Conservation (phyloP, 2,329 filamentous ascomycete genomes). For the Pezicula neosporulosa region DNA sequence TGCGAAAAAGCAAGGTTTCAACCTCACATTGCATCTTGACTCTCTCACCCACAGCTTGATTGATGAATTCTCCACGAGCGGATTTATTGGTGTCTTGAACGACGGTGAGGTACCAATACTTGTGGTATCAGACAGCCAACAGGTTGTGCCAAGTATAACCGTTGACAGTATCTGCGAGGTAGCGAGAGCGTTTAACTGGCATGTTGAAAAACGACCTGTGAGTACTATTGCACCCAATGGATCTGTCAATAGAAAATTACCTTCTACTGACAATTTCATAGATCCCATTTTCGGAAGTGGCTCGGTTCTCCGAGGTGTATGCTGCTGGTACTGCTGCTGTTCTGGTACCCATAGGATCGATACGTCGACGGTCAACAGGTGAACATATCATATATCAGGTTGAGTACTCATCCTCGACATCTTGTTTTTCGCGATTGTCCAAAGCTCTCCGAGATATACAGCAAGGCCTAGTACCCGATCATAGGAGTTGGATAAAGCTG, state of each 20-base stretch:
- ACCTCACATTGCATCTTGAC: conserved; percentile 88
- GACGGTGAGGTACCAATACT: conserved; percentile 58
- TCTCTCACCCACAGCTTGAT: conserved; percentile 76
- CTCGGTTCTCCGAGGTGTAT: conserved; percentile 60
- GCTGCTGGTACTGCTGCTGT: conserved; percentile 87
- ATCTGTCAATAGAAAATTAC: background rate
- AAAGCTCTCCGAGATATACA: background rate
- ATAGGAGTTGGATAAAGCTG: conserved; percentile 1
- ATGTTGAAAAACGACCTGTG: conserved; percentile 52
- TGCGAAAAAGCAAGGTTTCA: conserved; percentile 71
- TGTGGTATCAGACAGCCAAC: conserved; percentile 76
- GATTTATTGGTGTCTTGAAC: conserved; percentile 74
- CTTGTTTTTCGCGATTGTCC: background rate
- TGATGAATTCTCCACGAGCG: conserved; percentile 90
- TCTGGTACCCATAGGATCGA: conserved; percentile 83
- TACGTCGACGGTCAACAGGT: conserved; percentile 57
- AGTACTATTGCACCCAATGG: background rate
- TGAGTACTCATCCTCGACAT: conserved; percentile 18
- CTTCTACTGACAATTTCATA: background rate
- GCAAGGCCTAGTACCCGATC: background rate
- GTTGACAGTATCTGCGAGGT: conserved; percentile 74
- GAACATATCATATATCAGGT: conserved; percentile 53
- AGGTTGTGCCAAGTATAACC: conserved; percentile 81
- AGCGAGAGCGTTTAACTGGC: conserved; percentile 72
- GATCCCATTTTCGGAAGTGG: background rate